phyloP scores from a whole-genome alignment of 768 basidiomycete species.

The Daedaleopsis sinensis region DNA sequence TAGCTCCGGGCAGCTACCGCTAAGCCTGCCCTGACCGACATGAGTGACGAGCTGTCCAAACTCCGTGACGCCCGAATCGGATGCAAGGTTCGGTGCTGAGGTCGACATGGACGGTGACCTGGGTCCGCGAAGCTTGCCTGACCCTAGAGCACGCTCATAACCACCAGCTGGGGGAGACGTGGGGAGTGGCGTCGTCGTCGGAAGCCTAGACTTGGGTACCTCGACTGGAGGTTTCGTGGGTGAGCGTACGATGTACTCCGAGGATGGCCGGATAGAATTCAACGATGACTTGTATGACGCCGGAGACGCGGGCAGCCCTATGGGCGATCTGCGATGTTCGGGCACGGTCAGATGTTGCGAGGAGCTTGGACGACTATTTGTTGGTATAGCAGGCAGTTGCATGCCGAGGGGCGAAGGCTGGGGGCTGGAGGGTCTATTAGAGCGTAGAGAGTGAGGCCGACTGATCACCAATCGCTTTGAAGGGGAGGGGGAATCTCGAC shows the following conservation, averaged over 20 bases:
- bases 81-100: slow-evolving; percentile 8
- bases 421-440: slow-evolving; percentile 1
- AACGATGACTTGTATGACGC: neutral
- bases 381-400: slow-evolving; percentile 1
- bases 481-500: neutral
- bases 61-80: neutral
- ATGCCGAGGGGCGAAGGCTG: neutral
- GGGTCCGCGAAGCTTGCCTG: slow-evolving; percentile 17
- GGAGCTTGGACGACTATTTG: slow-evolving; percentile 4
- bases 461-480: slow-evolving; percentile 14
- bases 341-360: slow-evolving; percentile 14
- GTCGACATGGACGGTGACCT: slow-evolving; percentile 11
- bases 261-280: neutral
- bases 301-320: neutral
- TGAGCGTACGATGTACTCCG: neutral
- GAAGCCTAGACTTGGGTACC: neutral
- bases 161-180: slow-evolving; percentile 1
- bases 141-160: slow-evolving; percentile 9
- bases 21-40: slow-evolving; percentile 5
- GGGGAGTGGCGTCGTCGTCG: neutral
- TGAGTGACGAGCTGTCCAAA: neutral
- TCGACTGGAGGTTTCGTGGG: neutral
- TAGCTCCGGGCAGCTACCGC: slow-evolving; percentile 20
- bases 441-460: slow-evolving; percentile 16
- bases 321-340: neutral